Base-by-base conservation (phyloP, 108 stramenopile genomes). In the Bacterosira constricta region DNA sequence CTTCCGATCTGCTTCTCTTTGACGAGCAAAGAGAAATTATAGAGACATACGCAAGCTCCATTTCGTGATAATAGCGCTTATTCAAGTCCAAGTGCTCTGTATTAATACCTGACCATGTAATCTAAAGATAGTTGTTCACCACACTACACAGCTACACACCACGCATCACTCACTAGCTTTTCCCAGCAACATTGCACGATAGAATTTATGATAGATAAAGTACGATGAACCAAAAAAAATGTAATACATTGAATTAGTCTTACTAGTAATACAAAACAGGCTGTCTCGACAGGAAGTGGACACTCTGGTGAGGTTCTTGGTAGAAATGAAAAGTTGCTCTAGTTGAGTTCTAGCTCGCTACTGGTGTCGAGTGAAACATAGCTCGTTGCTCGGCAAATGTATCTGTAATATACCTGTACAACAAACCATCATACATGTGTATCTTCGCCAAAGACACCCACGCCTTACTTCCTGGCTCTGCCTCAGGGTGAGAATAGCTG, bases 401-500 rank as follows among this genome's bases (percentile, higher is more conserved):
- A 34, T 55, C 63, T 17, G 35, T 27, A 38, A 72, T 62, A 46
- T 70, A 71, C n/a, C 52, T 30, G 39, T 71, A 77, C 63, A 77
- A 32, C 37, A 52, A 21, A 6, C 64, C 46, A 55, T 77, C 76
- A 49, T 57, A 77, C 25, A 56, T 47, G 36, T 75, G 57, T 9
- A 66, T 66, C 42, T 66, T 64, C 6, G 66, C 37, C 18, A 76
- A 39, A 0, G 52, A 68, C 31, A 57, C 47, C 75, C 75, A 76
- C 34, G 52, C 75, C 0, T 59, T 39, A 47, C 75, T 76, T 35
- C 75, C 75, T 7, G 21, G 23, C 56, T 46, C 59, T 10, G 53
- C 60, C 38, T 68, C 58, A 18, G 75, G 75, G 55, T 76, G 75
- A 9, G 39, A 30, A 47, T 76, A 67, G 54, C 66, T 63, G 31